These are phyloP conservation scores for Neurospora africana DNA, from an alignment of 495 filamentous ascomycete genomes.

Conservation along the genomic window DNA sequence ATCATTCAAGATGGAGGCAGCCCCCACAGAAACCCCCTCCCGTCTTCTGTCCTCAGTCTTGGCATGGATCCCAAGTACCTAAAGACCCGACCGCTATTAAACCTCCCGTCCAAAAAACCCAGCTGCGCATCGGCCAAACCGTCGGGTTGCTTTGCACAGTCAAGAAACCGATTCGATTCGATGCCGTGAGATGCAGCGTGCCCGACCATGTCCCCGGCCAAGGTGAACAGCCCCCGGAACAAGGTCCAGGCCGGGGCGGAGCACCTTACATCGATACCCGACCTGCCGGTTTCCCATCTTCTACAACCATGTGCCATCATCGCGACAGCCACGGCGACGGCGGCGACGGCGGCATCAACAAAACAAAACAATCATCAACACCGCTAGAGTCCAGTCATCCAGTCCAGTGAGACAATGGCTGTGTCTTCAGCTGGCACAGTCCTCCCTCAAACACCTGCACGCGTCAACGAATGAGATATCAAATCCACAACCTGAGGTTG, in stretches of 20 bases:
- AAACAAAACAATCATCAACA: not conserved
- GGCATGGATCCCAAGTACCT: not conserved
- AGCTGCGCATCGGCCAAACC: not conserved
- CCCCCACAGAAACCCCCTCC: not conserved
- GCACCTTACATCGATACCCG: not conserved
- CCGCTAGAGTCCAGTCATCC: not conserved
- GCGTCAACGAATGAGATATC: not conserved
- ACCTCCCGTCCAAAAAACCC: not conserved
- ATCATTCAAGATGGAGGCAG: not conserved
- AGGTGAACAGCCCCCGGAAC: not conserved
- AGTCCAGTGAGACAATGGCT: not conserved
- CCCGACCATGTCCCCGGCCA: not conserved
- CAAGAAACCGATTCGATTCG: not conserved
- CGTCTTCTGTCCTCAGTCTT: not conserved
- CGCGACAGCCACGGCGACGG: not conserved
- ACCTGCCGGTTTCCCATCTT: not conserved
- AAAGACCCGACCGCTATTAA: not conserved
- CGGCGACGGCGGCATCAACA: not conserved
- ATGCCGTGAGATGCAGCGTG: not conserved
- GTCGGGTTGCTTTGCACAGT: not conserved
- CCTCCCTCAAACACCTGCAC: not conserved
- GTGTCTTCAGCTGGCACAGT: not conserved
- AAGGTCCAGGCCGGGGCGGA: not conserved
- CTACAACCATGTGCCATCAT: not conserved
- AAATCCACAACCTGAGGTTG: not conserved